These are phyloP conservation scores for Syzygium grande DNA, from an alignment of 345 rosid genomes.

Conservation along the genomic window DNA sequence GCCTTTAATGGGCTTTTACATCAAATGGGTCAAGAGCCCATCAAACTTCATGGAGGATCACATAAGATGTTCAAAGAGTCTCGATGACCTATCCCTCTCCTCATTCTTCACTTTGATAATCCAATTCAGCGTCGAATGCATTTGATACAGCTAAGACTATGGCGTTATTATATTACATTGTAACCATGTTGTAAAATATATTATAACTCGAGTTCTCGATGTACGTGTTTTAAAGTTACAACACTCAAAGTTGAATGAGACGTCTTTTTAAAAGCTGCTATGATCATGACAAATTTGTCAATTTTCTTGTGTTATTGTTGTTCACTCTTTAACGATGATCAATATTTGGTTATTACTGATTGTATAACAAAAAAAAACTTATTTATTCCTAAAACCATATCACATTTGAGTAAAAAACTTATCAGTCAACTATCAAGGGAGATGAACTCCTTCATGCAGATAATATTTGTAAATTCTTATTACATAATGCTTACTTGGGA, in stretches of 20 bases:
- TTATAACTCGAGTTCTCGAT: neutral
- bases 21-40: neutral
- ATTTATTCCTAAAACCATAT: too few relatives aligned
- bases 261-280: fast-evolving
- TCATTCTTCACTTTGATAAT: neutral
- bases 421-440: neutral
- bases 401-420: too few relatives aligned
- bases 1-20: neutral
- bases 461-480: neutral
- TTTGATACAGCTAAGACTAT: neutral
- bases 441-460: neutral
- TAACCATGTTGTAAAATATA: neutral
- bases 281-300: too few relatives aligned
- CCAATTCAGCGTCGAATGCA: too few relatives aligned
- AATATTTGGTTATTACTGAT: too few relatives aligned
- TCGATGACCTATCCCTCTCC: too few relatives aligned
- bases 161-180: neutral
- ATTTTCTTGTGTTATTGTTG: too few relatives aligned
- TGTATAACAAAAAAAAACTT: too few relatives aligned
- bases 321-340: too few relatives aligned
- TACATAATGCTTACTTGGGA: constrained; percentile 63
- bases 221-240: neutral
- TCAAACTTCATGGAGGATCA: neutral
- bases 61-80: neutral
- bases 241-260: too few relatives aligned